phyloP scores from a whole-genome alignment of 306 rosid genomes.

The Argentina anserina region DNA sequence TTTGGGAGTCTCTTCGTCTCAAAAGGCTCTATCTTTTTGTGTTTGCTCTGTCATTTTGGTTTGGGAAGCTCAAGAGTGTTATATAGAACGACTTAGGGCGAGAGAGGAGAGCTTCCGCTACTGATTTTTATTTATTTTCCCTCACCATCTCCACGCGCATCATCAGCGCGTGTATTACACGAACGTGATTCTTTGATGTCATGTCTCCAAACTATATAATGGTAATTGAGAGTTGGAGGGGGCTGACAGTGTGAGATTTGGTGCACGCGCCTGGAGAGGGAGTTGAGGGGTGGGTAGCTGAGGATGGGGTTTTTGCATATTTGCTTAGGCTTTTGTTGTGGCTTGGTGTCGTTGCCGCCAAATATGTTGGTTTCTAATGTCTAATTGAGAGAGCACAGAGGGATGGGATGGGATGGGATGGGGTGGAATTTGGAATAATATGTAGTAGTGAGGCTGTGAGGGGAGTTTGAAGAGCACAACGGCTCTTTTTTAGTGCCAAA shows the following conservation, averaged over 20 bases:
- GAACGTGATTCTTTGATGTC: not conserved
- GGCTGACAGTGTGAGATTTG: not conserved
- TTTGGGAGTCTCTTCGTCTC: slow-evolving; percentile 18
- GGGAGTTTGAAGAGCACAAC: slow-evolving; percentile 29
- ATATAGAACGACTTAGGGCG: slow-evolving; percentile 44
- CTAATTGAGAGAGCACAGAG: not conserved
- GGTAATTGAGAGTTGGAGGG: not conserved
- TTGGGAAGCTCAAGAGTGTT: slow-evolving; percentile 14
- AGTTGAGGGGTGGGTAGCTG: not conserved
- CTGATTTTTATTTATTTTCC: slow-evolving; percentile 22
- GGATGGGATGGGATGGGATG: not conserved
- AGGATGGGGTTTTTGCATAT: slow-evolving; percentile 12
- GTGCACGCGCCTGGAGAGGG: slow-evolving; percentile 27
- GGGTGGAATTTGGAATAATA: not conserved
- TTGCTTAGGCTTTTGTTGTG: not conserved
- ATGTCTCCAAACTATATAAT: not conserved
- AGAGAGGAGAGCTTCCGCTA: slow-evolving; percentile 26
- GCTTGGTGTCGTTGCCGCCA: slow-evolving; percentile 57
- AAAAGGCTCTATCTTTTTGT: slow-evolving; percentile 15
- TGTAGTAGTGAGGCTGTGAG: not conserved
- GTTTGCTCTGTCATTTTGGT: slow-evolving; percentile 14
- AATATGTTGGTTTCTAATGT: slow-evolving; percentile 27
- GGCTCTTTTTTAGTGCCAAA: slow-evolving; percentile 36
- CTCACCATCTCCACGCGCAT: slow-evolving; percentile 19
- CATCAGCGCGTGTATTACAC: not conserved